Evolutionary conservation across 2,329 filamentous ascomycete species (phyloP).

Genomic region (Microsporum audouinii): DNA sequence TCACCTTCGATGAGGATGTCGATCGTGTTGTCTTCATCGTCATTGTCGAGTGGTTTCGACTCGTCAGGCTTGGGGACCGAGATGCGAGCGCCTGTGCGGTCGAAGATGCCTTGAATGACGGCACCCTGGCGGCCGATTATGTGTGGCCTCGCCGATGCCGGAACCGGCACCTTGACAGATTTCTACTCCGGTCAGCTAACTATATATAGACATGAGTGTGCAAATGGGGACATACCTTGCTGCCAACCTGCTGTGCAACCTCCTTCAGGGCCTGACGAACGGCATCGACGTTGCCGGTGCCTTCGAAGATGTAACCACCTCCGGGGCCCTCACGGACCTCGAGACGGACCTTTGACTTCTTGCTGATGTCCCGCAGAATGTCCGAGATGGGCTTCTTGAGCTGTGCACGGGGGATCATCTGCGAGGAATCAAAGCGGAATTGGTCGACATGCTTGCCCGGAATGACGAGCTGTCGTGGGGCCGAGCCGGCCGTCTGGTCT

Average conservation of each 20-base stretch:
- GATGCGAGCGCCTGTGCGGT: conserved; percentile 79
- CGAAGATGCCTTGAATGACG: conserved; percentile 80
- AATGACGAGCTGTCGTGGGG: conserved; percentile 54
- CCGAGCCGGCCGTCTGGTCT: conserved; percentile 27
- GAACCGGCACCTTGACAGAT: conserved; percentile 65
- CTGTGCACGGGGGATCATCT: conserved; percentile 64
- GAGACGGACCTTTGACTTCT: conserved; percentile 76
- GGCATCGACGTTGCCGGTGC: conserved; percentile 68
- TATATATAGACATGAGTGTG: background rate
- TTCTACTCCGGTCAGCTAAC: conserved; percentile 34
- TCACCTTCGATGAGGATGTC: conserved; percentile 87
- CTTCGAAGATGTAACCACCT: conserved; percentile 69
- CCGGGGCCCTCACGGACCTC: conserved; percentile 62
- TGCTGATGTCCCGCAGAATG: conserved; percentile 83
- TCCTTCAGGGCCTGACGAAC: conserved; percentile 84
- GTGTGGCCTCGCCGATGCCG: conserved; percentile 68
- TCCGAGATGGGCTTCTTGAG: conserved; percentile 77
- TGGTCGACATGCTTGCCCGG: conserved; percentile 73
- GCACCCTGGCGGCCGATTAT: conserved; percentile 89
- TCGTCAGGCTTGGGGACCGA: conserved; percentile 77
- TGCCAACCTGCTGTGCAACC: conserved; percentile 74
- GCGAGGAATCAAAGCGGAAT: conserved; percentile 60
- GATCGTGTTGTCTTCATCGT: conserved; percentile 65
- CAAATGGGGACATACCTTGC: conserved; percentile 50
- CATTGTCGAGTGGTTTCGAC: conserved; percentile 52